These are phyloP conservation scores for Eutreptiella sp. DNA, from an alignment of 208 protist genomes.

Conservation along the genomic window DNA sequence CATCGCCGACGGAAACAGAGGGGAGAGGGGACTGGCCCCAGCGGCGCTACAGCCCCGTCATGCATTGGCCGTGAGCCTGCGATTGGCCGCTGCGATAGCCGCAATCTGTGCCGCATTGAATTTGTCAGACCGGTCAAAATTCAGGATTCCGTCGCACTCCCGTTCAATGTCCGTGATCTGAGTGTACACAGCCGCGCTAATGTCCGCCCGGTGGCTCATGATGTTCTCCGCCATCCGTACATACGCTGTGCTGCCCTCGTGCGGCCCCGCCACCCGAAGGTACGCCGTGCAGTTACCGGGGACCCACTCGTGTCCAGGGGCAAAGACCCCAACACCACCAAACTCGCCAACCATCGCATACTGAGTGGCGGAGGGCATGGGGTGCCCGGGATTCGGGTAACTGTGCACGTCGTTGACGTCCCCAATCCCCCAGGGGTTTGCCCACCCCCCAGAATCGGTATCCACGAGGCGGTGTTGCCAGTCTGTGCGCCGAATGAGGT, in stretches of 20 bases:
- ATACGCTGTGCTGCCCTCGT: constrained; percentile 3
- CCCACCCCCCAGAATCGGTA: constrained; percentile 28
- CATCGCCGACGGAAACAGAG: too few relatives aligned
- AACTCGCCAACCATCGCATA: constrained; percentile 37
- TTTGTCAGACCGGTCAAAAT: constrained; percentile 30
- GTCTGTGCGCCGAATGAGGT: too few relatives aligned
- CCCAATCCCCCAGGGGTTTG: constrained; percentile 16
- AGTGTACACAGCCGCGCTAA: constrained; percentile 32
- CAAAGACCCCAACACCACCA: constrained; percentile 33
- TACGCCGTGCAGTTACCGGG: constrained; percentile 11
- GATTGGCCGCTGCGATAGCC: constrained; percentile 4
- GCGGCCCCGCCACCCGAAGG: constrained; percentile 9
- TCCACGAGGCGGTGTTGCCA: constrained; percentile 25
- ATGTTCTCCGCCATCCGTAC: constrained; percentile 1
- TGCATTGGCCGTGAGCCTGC: constrained; percentile 21
- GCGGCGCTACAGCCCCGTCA: too few relatives aligned
- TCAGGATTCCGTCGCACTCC: constrained; percentile 42
- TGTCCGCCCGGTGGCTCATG: too few relatives aligned
- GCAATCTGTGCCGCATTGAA: background rate
- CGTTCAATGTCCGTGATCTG: constrained; percentile 35
- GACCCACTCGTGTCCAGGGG: constrained; percentile 25
- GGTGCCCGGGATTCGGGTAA: constrained; percentile 21
- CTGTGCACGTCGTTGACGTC: constrained; percentile 39
- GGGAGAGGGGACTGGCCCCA: too few relatives aligned
- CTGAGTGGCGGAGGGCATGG: constrained; percentile 15